A percentile compares a stretch with the other conserved stretches of the same genome.
Evolutionary conservation across 768 basidiomycete species (phyloP).

Genomic region (Russula sp.): DNA sequence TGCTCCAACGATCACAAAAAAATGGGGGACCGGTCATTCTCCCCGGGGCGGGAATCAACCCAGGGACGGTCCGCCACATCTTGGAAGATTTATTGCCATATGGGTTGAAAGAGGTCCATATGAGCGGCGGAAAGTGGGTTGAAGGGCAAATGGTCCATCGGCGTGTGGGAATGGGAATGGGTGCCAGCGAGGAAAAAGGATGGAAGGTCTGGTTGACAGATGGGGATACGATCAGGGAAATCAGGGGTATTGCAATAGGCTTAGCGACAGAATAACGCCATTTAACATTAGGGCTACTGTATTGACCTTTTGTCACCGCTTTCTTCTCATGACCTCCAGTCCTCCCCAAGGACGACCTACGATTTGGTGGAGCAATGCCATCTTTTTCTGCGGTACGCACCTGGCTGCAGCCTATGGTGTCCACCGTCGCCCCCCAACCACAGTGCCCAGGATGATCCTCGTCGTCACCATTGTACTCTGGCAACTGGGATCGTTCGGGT

Average conservation of each 20-base stretch:
- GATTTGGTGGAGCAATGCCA: constrained; percentile 64
- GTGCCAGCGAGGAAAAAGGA: constrained; percentile 49
- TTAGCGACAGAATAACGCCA: too few relatives aligned
- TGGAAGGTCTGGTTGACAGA: constrained; percentile 71
- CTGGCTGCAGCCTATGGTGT: constrained; percentile 54
- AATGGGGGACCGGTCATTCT: constrained; percentile 43
- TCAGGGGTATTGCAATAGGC: too few relatives aligned
- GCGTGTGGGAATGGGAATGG: constrained; percentile 67
- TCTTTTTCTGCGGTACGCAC: constrained; percentile 59
- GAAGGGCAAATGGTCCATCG: constrained; percentile 52
- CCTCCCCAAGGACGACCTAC: constrained; percentile 15
- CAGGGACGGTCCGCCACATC: constrained; percentile 48
- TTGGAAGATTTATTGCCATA: constrained; percentile 51
- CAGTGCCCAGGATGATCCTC: constrained; percentile 46
- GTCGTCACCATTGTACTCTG: constrained; percentile 55
- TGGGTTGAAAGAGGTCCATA: constrained; percentile 66
- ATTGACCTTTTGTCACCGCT: background rate
- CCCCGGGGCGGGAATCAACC: constrained; percentile 75
- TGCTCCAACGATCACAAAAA: constrained; percentile 24
- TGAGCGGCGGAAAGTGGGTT: constrained; percentile 69
- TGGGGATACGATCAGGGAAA: constrained; percentile 48
- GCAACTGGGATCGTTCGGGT: constrained; percentile 74
- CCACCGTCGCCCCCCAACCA: constrained; percentile 47
- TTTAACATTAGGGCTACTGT: too few relatives aligned
- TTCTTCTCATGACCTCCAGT: constrained; percentile 8